A percentile compares a stretch with the other conserved stretches of the same genome.
These are phyloP conservation scores for Saccharomycopsis fibuligera DNA, from an alignment of 805 yeast species.

Conservation along the genomic window DNA sequence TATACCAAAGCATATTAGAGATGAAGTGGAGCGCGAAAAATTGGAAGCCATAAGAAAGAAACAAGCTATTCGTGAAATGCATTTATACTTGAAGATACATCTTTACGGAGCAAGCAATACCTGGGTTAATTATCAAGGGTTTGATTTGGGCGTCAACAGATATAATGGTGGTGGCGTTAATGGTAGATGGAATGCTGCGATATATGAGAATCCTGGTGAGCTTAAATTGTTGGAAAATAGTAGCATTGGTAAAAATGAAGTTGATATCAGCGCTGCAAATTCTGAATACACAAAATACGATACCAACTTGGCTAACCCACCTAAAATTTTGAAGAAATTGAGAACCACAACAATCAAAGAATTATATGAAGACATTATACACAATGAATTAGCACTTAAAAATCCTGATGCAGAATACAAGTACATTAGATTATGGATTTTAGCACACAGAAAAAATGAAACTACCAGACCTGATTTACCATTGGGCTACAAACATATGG, in stretches of 20 bases:
- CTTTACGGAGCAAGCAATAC: conserved; percentile 45
- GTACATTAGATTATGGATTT: conserved; percentile 52
- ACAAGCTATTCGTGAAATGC: conserved; percentile 67
- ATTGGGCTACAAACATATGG: conserved; percentile 24
- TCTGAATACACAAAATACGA: neutral
- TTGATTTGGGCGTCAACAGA: conserved; percentile 70
- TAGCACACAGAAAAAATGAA: conserved; percentile 62
- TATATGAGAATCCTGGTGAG: conserved; percentile 19
- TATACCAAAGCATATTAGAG: conserved; percentile 64
- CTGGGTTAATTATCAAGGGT: conserved; percentile 59
- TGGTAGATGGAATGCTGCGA: conserved; percentile 22
- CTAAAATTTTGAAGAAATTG: conserved; percentile 35
- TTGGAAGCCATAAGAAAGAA: conserved; percentile 47
- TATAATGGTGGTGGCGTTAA: conserved; percentile 23
- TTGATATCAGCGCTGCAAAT: neutral
- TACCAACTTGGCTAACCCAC: conserved; percentile 14
- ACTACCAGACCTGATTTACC: conserved; percentile 58
- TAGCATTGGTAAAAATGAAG: neutral
- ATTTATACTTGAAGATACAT: conserved; percentile 50
- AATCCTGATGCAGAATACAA: conserved; percentile 27
- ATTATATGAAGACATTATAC: conserved; percentile 44
- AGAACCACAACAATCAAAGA: conserved; percentile 49
- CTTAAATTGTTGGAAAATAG: conserved; percentile 2
- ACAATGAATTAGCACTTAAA: conserved; percentile 31
- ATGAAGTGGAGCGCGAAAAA: conserved; percentile 57